A percentile compares a stretch with the other conserved stretches of the same genome.
phyloP scores from a whole-genome alignment of 2,329 filamentous ascomycete species.

The Aspergillus fumigatus region DNA sequence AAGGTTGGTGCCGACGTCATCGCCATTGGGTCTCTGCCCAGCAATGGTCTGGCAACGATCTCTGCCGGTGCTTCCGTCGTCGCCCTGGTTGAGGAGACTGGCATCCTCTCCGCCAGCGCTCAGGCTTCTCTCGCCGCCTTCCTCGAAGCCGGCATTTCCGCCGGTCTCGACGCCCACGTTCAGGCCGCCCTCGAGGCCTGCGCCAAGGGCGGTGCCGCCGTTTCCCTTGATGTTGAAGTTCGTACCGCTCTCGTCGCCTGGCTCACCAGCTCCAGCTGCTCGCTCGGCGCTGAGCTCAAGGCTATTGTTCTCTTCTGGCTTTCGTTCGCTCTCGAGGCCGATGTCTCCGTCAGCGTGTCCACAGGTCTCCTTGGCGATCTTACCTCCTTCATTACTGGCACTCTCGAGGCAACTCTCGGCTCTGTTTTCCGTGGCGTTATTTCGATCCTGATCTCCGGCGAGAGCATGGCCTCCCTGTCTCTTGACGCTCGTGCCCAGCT shows the following conservation, averaged over 20 bases:
- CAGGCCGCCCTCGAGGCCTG: constrained; percentile 25
- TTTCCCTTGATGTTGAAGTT: constrained; percentile 22
- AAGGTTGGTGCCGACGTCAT: constrained; percentile 24
- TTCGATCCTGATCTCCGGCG: constrained; percentile 26
- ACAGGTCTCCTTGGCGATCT: constrained; percentile 25
- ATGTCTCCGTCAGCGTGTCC: constrained; percentile 25
- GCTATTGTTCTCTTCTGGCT: constrained; percentile 34
- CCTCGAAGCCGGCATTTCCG: constrained; percentile 27
- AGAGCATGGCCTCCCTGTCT: constrained; percentile 30
- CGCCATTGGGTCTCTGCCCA: constrained; percentile 23
- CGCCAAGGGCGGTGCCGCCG: constrained; percentile 27
- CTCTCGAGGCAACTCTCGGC: constrained; percentile 25
- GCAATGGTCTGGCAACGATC: constrained; percentile 25
- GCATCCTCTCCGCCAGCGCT: constrained; percentile 24
- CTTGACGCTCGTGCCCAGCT: constrained; percentile 32
- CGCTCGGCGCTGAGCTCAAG: constrained; percentile 34
- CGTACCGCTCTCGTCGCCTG: constrained; percentile 30
- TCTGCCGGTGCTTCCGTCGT: constrained; percentile 31
- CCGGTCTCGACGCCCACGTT: constrained; percentile 25
- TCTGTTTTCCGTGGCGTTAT: constrained; percentile 30
- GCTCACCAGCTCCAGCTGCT: constrained; percentile 29
- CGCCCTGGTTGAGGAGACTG: constrained; percentile 26
- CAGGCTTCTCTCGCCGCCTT: constrained; percentile 30
- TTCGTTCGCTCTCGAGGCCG: constrained; percentile 25
- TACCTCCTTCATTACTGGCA: constrained; percentile 26